Percentiles rank a stretch among this genome's conserved stretches.
phyloP scores from a whole-genome alignment of 2,329 filamentous ascomycete genomes.

The Purpureocillium lavendulum region DNA sequence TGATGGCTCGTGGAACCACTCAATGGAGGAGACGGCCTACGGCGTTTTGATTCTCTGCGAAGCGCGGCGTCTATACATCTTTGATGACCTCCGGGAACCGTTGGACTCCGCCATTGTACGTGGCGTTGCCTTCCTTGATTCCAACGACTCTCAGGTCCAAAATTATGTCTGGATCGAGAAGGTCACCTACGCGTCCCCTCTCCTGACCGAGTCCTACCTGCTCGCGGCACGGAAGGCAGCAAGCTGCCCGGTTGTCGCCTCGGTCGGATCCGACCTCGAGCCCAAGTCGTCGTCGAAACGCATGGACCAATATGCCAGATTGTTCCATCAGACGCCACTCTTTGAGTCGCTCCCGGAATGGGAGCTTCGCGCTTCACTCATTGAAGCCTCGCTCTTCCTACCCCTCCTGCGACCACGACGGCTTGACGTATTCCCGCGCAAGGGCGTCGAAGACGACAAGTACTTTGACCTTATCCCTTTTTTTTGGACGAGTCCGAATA shows the following conservation, averaged over 20 bases:
- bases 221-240: slow-evolving; percentile 8
- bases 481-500: slow-evolving; percentile 5
- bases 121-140: slow-evolving; percentile 5
- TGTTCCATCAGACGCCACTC: slow-evolving; percentile 1
- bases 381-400: slow-evolving; percentile 2
- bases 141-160: neutral
- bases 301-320: neutral
- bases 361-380: slow-evolving; percentile 1
- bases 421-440: neutral
- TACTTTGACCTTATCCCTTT: slow-evolving; percentile 8
- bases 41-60: slow-evolving; percentile 6
- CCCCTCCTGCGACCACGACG: neutral
- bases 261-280: neutral
- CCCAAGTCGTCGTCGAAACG: neutral
- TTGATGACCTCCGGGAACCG: slow-evolving; percentile 2
- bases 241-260: neutral
- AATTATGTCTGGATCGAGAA: slow-evolving; percentile 10
- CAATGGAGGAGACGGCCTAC: slow-evolving; percentile 8
- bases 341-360: slow-evolving; percentile 1
- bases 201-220: slow-evolving; percentile 7
- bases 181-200: slow-evolving; percentile 6
- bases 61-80: slow-evolving; percentile 4
- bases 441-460: slow-evolving; percentile 1
- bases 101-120: slow-evolving; percentile 1
- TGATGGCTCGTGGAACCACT: slow-evolving; percentile 9